Base-by-base conservation (phyloP, 2,329 filamentous ascomycete genomes). In the Pyrenochaeta sp. region DNA sequence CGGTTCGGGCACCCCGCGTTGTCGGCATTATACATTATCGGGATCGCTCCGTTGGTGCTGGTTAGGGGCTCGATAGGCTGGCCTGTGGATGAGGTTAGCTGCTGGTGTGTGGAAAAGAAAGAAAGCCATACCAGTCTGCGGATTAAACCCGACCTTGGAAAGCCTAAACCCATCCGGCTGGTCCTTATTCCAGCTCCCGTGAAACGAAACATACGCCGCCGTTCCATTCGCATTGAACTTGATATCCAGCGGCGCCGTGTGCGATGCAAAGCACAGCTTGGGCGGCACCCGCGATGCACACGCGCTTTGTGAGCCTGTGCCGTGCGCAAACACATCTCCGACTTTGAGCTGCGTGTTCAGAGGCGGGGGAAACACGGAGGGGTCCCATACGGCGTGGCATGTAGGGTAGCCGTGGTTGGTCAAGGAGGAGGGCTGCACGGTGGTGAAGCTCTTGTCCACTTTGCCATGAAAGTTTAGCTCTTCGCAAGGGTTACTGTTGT, bases 401-500 rank as follows among this genome's bases (percentile, higher is more conserved):
- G 77, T 68, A 1, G 87, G 87, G 61, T 89, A 90, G n/a, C 87
- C 87, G 59, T 84, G 86, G 65, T 88, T 87, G 2, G 60, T 58
- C 22, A 36, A 13, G 13, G 23, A 22, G 32, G 14, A 24, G 18
- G 40, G 32, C 71, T 74, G 59, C 73, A 65, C 23, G 67, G 50
- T 26, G 4, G 58, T 29, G 22, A 67, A 71, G 1, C 50, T 15
- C 1, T 77, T 5, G 84, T 86, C 11, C 59, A 65, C 26, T 78
- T 60, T 42, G 78, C 66, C 19, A 68, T 69, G 7, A 86, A 78
- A 13, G 69, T 29, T 55, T 57, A 45, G 64, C 88, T 87, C 32
- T 84, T 74, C 0, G 85, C 77, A 86, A 0, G 86, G 86, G 61
- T 89, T 89, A 51, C 85, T 75, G 44, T 79, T 64, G 60, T 86